phyloP scores from a whole-genome alignment of 2,329 filamentous ascomycete species.

The Aureobasidium sp. region DNA sequence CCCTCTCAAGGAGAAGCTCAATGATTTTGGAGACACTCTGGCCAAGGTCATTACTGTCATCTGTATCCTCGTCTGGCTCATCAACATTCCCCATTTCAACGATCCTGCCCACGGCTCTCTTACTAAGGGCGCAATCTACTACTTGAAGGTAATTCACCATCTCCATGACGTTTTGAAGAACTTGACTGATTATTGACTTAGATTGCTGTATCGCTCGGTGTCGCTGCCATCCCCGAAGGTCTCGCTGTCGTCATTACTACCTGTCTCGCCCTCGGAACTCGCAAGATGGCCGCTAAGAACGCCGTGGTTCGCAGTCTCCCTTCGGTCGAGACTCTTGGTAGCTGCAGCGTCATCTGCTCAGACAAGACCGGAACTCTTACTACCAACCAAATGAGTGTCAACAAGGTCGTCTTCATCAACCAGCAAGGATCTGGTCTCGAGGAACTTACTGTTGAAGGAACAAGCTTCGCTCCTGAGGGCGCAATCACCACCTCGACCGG shows the following conservation, averaged over 20 bases:
- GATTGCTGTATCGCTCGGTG: constrained; percentile 95
- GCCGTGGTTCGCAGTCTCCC: constrained; percentile 93
- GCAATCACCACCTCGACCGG: constrained; percentile 59
- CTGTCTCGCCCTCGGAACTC: constrained; percentile 87
- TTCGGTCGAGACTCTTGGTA: constrained; percentile 94
- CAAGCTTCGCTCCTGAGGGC: constrained; percentile 81
- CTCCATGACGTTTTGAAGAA: neutral
- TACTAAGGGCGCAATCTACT: constrained; percentile 97
- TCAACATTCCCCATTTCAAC: constrained; percentile 96
- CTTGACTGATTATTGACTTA: neutral
- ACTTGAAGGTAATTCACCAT: constrained; percentile 57
- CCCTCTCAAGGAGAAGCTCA: constrained; percentile 95
- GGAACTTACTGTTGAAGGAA: constrained; percentile 85
- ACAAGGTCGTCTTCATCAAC: constrained; percentile 78
- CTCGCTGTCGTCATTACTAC: constrained; percentile 98
- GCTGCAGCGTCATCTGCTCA: constrained; percentile 98
- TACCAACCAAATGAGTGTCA: constrained; percentile 99
- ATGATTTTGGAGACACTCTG: constrained; percentile 91
- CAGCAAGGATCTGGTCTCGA: constrained; percentile 67
- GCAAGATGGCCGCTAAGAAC: constrained; percentile 98
- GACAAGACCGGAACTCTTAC: constrained; percentile 98
- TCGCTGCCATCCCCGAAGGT: constrained; percentile 95
- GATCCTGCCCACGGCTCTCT: constrained; percentile 83
- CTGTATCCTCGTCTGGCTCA: constrained; percentile 93
- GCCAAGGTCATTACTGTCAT: constrained; percentile 98